phyloP scores from a whole-genome alignment of 441 rosid genomes.

The Gossypium schwendimanii region DNA sequence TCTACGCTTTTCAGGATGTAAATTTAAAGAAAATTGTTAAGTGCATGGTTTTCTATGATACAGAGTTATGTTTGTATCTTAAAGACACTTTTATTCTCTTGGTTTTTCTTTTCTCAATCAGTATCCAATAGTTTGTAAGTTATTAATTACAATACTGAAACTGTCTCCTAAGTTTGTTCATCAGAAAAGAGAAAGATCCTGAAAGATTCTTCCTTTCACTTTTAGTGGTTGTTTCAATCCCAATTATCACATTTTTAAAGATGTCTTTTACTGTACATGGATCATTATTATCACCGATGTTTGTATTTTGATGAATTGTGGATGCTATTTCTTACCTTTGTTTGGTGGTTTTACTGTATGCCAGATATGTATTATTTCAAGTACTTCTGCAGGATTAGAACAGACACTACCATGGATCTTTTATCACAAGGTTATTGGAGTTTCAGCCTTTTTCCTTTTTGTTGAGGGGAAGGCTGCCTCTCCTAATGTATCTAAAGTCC shows the following conservation, averaged over 20 bases:
- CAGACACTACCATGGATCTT: constrained; percentile 84
- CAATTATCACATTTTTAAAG: not conserved
- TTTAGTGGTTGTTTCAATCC: not conserved
- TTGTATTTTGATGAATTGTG: not conserved
- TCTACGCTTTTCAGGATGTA: not conserved
- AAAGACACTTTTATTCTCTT: not conserved
- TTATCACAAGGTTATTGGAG: constrained; percentile 84
- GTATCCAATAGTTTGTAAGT: not conserved
- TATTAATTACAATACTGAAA: not conserved
- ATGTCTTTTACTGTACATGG: not conserved
- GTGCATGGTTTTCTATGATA: not conserved
- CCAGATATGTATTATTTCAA: constrained; percentile 76
- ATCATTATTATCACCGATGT: not conserved
- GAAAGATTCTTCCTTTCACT: not conserved
- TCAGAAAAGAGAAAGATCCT: not conserved
- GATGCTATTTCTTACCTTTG: not conserved
- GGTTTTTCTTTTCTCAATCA: not conserved
- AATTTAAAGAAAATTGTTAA: not conserved
- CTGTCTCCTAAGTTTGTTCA: not conserved
- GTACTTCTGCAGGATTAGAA: constrained; percentile 85
- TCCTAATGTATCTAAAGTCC: constrained; percentile 51
- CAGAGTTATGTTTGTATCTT: not conserved
- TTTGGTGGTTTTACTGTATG: not conserved
- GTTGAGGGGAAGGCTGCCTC: constrained; percentile 93
- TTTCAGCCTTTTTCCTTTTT: constrained; percentile 73